Conservation (phyloP, 768 basidiomycete genomes). For the Amanita rubescens region DNA sequence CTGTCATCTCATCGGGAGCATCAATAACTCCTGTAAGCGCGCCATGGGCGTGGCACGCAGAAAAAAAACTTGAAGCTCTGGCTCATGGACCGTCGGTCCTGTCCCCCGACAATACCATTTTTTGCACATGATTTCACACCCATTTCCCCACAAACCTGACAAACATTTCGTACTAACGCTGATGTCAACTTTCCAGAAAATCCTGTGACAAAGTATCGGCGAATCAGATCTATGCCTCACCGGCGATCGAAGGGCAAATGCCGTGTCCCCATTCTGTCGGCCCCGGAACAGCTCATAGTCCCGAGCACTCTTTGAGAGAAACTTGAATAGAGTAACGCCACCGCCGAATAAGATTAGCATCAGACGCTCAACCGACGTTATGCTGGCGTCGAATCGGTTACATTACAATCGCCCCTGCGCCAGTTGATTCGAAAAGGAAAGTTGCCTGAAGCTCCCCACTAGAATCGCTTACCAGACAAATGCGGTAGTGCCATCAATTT, state of each 20-base stretch:
- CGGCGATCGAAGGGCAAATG: background rate
- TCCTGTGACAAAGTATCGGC: too few relatives aligned
- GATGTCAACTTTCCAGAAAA: too few relatives aligned
- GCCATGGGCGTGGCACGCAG: background rate
- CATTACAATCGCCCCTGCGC: background rate
- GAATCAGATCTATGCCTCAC: background rate
- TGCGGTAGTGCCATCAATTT: constrained; percentile 4
- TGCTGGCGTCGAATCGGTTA: background rate
- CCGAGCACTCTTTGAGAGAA: background rate
- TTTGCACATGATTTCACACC: too few relatives aligned
- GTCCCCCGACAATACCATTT: too few relatives aligned
- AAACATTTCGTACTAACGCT: too few relatives aligned
- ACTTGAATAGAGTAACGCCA: background rate
- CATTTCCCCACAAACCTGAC: too few relatives aligned
- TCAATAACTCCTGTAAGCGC: background rate
- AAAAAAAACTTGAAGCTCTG: background rate
- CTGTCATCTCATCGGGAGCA: background rate
- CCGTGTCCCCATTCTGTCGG: background rate
- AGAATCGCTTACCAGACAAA: background rate
- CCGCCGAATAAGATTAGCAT: background rate
- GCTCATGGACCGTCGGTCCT: background rate
- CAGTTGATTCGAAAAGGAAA: background rate
- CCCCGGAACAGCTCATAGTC: background rate
- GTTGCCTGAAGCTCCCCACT: background rate
- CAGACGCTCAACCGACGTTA: background rate